These are phyloP conservation scores for Teunomyces tritomae DNA, from an alignment of 805 yeast species.

Conservation along the genomic window DNA sequence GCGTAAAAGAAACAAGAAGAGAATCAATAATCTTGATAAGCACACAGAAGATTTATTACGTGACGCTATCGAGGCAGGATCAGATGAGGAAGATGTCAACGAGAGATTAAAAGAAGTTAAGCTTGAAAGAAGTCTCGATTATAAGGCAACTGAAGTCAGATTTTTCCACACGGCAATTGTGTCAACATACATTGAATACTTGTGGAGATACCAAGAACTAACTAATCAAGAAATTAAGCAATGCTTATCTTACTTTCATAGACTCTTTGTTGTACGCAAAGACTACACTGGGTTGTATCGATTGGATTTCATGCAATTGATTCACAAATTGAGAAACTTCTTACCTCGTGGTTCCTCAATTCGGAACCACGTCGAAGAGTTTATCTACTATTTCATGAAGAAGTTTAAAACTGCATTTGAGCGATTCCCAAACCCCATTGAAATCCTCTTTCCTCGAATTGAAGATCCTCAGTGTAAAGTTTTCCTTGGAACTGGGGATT, in stretches of 20 bases:
- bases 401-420: slow-evolving; percentile 48
- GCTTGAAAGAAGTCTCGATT: slow-evolving; percentile 49
- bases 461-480: slow-evolving; percentile 42
- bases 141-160: slow-evolving; percentile 35
- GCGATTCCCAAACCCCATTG: slow-evolving; percentile 56
- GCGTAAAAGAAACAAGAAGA: slow-evolving; percentile 32
- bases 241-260: slow-evolving; percentile 67
- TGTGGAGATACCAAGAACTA: slow-evolving; percentile 62
- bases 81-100: slow-evolving; percentile 29
- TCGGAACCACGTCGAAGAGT: slow-evolving; percentile 60
- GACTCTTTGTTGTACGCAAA: slow-evolving; percentile 57
- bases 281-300: slow-evolving; percentile 62
- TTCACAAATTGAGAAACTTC: slow-evolving; percentile 48
- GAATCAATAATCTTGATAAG: slow-evolving; percentile 21
- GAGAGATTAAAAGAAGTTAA: slow-evolving; percentile 34
- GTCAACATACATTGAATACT: slow-evolving; percentile 59
- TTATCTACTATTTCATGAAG: slow-evolving; percentile 64
- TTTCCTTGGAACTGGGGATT: slow-evolving; percentile 63
- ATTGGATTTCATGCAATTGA: slow-evolving; percentile 68
- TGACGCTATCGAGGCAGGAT: slow-evolving; percentile 26
- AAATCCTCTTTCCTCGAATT: slow-evolving; percentile 64
- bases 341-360: slow-evolving; percentile 44
- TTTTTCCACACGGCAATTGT: slow-evolving; percentile 61
- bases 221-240: slow-evolving; percentile 57
- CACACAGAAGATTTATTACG: slow-evolving; percentile 20